Evolutionary conservation across 1,284 basidiomycete species (phyloP), one percentile per base, ranked within the genome.

Genomic region (Ceratobasidium sp.): DNA sequence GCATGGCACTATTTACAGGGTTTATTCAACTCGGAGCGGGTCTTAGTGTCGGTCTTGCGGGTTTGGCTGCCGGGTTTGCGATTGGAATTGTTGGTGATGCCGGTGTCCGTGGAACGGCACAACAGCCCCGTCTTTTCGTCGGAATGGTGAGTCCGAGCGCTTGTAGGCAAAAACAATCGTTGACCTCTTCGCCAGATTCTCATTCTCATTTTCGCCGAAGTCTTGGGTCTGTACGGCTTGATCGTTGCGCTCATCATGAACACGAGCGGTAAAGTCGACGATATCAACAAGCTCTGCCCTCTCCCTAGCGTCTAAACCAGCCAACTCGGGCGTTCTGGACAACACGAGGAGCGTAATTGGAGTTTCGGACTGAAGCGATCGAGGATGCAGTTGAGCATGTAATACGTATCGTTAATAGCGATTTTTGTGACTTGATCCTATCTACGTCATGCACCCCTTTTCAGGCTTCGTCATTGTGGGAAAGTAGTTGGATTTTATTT

Each of bases 1-100:
- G 67, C 19, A 83, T 83, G 79, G 85, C 90, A 29, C 85, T 93
- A 68, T 92, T 88, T 76, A 85, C 89, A 74, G 90, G 90, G 68
- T 93, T 93, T 80, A 85, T 94, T 73, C 91, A 95, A 78, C 88
- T 95, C 71, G 91, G 92, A 74, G 93, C 93, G 19, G 93, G 93
- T 78, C 84, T 95, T 49, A 87, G 90, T 2, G 91, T 93, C 77
- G 93, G 93, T 74, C 84, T 95, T 60, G 87, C 92, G 29, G 93
- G 93, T 82, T 84, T 95, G 44, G 91, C 93, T n/a, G 93, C 93
- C 67, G 93, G 93, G 56, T 93, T 92, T 77, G 93, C 93, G n/a
- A 93, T 95, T 75, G 93, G 95, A 72, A 92, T 98, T 76, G 95
- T 98, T 70, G 94, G 95, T 79, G 93, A 98, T 78, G 91, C 95